Evolutionary conservation across 345 rosid species (phyloP), one percentile per base, ranked within the genome.

Genomic region (Gynandropsis gynandra): DNA sequence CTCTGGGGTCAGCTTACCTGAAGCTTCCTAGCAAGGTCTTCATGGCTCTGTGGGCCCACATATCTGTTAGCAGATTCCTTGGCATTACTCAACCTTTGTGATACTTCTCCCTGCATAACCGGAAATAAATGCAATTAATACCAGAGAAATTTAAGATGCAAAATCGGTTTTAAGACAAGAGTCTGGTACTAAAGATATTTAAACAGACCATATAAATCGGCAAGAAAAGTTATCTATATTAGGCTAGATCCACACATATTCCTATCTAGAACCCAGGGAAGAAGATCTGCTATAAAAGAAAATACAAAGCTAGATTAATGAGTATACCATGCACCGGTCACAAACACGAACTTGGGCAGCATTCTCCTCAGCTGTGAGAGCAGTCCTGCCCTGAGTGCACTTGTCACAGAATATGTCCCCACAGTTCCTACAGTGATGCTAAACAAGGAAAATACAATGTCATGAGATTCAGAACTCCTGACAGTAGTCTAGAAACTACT

Each of bases 361-460:
- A 75, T 80, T 83, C 58, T 85, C 97, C 51, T 92, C 98, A 16
- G 95, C 89, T 57, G 90, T 92, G 47, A 92, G 94, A 63, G 94
- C 90, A 69, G 74, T 83, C 74, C 97, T 81, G 51, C 95, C 95
- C 42, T 81, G 85, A 18, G 92, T 93, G 50, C 99, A 93, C 71
- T 88, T 88, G 82, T 93, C 99, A 57, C 99, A 93, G 74, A 83
- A 93, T 59, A 93, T 83, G 68, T 93, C 99, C 47, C 99, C 97
- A 62, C 97, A 93, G 59, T 93, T 93, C 73, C 97, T 75, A 74
- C 99, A 93, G 63, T 93, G 99, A 73, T 93, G 99, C 99, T 93
- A 92, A 19, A 58, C 63, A 8, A 39, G n/a, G 56, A 39, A 21
- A 63, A 36, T 33, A 50, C 3, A 53, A 13, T 4, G 19, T 39